Percentiles rank a stretch among this genome's conserved stretches.
phyloP scores from a whole-genome alignment of 805 yeast genomes.

The Clavispora vitiphila region DNA sequence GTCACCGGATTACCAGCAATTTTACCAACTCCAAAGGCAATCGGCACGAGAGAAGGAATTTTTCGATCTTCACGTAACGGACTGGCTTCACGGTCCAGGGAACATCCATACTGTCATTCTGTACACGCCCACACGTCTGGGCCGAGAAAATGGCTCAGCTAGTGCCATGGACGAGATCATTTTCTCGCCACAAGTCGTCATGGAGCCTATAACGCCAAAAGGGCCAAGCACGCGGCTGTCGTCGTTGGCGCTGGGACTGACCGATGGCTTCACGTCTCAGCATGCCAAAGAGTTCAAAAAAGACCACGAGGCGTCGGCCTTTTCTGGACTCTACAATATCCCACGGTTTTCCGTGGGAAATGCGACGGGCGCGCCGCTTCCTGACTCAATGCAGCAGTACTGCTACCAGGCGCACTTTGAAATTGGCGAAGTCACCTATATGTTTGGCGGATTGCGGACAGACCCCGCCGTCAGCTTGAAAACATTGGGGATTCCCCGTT shows the following conservation, averaged over 20 bases:
- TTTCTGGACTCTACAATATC: slow-evolving; percentile 13
- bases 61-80: neutral
- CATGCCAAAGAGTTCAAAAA: slow-evolving; percentile 5
- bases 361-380: neutral
- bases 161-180: slow-evolving; percentile 12
- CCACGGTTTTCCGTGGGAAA: slow-evolving; percentile 10
- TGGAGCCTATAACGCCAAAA: slow-evolving; percentile 17
- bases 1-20: slow-evolving; percentile 1
- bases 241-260: slow-evolving; percentile 14
- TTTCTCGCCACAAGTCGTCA: slow-evolving; percentile 19
- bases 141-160: slow-evolving; percentile 10
- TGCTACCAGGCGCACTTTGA: slow-evolving; percentile 31
- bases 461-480: slow-evolving; percentile 16
- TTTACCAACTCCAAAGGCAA: slow-evolving; percentile 2
- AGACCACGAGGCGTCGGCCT: slow-evolving; percentile 11
- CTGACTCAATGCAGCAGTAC: slow-evolving; percentile 4
- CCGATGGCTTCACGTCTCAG: neutral
- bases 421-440: slow-evolving; percentile 24
- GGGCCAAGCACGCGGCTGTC: slow-evolving; percentile 11
- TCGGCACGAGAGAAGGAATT: slow-evolving; percentile 4
- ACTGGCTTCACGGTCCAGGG: slow-evolving; percentile 27
- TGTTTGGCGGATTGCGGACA: slow-evolving; percentile 34
- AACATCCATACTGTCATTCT: slow-evolving; percentile 25
- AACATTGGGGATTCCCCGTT: slow-evolving; percentile 28
- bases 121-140: slow-evolving; percentile 13